Conservation (phyloP, 1,139 yeast genomes). For the Sugiyamaella grinbergsii region DNA sequence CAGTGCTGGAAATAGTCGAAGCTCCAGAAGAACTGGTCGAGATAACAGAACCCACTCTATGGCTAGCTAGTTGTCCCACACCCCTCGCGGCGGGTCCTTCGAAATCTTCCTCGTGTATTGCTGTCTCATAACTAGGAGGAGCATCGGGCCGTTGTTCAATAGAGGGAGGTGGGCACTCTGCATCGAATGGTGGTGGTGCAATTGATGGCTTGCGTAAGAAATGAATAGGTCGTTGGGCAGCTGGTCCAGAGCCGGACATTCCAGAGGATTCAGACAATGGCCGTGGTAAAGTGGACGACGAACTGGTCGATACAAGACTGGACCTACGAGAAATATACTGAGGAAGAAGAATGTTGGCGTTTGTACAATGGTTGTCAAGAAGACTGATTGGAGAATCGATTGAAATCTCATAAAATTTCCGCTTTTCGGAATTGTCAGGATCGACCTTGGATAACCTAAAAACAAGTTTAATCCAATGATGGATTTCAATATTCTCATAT, state of each 20-base stretch:
- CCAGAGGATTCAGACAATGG: conserved; percentile 17
- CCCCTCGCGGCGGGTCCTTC: not conserved
- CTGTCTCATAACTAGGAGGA: conserved; percentile 30
- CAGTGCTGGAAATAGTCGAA: not conserved
- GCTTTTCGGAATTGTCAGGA: conserved; percentile 55
- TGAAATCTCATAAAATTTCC: conserved; percentile 88
- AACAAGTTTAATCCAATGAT: conserved; percentile 92
- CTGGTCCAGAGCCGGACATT: conserved; percentile 17
- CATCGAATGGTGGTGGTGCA: conserved; percentile 50
- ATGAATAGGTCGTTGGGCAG: conserved; percentile 43
- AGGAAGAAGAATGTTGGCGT: conserved; percentile 45
- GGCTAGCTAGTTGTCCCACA: conserved; percentile 1
- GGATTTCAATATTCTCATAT: conserved; percentile 72
- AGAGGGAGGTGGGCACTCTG: conserved; percentile 28
- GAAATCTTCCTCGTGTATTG: conserved; percentile 18
- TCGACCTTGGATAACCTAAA: conserved; percentile 67
- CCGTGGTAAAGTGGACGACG: conserved; percentile 32
- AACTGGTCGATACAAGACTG: conserved; percentile 24
- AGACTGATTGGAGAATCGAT: conserved; percentile 90
- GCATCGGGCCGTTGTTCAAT: conserved; percentile 20
- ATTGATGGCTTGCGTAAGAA: conserved; percentile 47
- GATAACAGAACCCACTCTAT: not conserved
- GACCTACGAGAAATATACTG: conserved; percentile 38
- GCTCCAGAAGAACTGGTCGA: conserved; percentile 6
- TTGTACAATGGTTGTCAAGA: conserved; percentile 51